A percentile compares a stretch with the other conserved stretches of the same genome.
Conservation (phyloP, 208 protist species). For the Leishmania guyanensis region DNA sequence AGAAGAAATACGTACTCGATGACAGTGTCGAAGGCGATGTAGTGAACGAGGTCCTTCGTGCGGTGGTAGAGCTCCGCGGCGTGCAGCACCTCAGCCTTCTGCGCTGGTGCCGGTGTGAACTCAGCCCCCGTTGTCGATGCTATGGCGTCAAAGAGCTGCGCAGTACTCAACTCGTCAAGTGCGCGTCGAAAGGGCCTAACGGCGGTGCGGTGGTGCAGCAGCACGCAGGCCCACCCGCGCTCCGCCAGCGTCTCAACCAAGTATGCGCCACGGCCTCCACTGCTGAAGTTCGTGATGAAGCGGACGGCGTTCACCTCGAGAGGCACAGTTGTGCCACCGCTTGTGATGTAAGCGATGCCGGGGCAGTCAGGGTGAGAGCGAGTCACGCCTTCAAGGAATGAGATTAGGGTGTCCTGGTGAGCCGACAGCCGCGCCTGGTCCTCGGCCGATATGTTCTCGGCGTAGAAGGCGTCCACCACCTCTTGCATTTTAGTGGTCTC, state of each 20-base stretch:
- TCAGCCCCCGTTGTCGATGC: background rate
- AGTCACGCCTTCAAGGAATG: conserved; percentile 37
- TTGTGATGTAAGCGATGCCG: conserved; percentile 79
- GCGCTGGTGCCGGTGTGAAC: background rate
- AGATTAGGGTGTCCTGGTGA: conserved; percentile 25
- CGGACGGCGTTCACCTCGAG: conserved; percentile 87
- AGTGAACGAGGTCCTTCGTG: conserved; percentile 42
- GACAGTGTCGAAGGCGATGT: conserved; percentile 74
- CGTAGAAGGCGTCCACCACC: conserved; percentile 49
- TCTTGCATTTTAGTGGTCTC: conserved; percentile 18
- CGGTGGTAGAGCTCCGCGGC: conserved; percentile 38
- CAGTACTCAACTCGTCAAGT: conserved; percentile 49
- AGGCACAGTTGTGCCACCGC: conserved; percentile 77
- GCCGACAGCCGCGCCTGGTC: conserved; percentile 32
- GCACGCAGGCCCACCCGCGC: conserved; percentile 74
- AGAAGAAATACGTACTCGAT: conserved; percentile 85
- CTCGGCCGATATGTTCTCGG: conserved; percentile 49
- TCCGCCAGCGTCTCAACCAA: conserved; percentile 63
- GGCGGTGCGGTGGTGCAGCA: conserved; percentile 64
- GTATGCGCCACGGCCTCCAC: conserved; percentile 71
- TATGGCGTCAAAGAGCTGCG: conserved; percentile 46
- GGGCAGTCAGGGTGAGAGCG: conserved; percentile 23
- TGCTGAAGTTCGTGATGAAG: conserved; percentile 87
- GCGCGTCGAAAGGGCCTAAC: conserved; percentile 60
- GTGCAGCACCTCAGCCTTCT: conserved; percentile 13